Base-by-base conservation (phyloP, 768 basidiomycete genomes). In the Galerina sulciceps region DNA sequence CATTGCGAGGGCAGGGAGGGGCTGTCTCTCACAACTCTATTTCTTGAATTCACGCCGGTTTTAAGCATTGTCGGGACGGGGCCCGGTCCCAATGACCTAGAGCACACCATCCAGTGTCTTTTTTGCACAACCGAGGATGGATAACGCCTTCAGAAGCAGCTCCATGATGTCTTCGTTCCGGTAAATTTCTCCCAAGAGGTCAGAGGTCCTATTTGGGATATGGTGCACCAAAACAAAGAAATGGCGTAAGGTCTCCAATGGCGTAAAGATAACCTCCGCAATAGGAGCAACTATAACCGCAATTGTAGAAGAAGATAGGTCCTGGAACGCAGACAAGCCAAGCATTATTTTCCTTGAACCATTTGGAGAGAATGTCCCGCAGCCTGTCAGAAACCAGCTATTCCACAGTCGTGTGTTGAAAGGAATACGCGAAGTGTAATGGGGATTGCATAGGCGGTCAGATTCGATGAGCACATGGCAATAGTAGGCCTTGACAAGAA, bases 81-180 rank as follows among this genome's bases (percentile, higher is more conserved):
- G 14, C 52, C 52, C 42, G 52, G 23, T 38, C 42, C 52, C 31
- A 53, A 6, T 18, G 10, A 41, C 18, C 41, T n/a, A 36, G 42
- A 53, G 52, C 52, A 53, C 52, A 44, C 41, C 52, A 53, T 53
- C 38, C 52, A 18, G 31, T 17, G 41, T 34, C 18, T 31, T 42
- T 42, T 40, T 53, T 53, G 52, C 52, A 44, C 18, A 53, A 53
- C 6, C 18, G 23, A 22, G 37, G 37, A 42, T 10, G 14, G 52
- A 42, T 53, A 36, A 43, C 52, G 20, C 18, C 26, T 53, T 34
- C 4, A 17, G 26, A 42, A 43, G 40, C 22, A n/a, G 9, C 22
- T 43, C 26, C 41, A 38, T 53, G 23, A 18, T 20, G 42, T 42
- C 18, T 42, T 18, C 10, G 18, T 18, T 14, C 40, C 5, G 40